These are phyloP conservation scores for Rutstroemia sp. DNA, from an alignment of 2,329 filamentous ascomycete species.

Conservation along the genomic window DNA sequence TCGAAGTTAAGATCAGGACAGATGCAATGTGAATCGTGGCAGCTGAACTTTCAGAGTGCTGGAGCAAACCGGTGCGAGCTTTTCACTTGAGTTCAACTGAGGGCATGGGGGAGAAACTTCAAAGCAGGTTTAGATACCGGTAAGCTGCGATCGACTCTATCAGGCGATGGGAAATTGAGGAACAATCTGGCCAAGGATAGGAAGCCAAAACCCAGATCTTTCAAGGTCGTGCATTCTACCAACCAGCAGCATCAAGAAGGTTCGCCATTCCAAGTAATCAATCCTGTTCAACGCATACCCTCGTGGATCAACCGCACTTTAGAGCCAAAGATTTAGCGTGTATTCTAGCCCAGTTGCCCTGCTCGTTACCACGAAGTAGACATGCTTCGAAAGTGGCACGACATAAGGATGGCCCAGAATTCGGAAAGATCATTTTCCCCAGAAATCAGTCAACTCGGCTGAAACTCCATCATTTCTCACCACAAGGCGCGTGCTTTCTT, in stretches of 20 bases:
- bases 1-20: conserved; percentile 40
- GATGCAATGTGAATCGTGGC: conserved; percentile 77
- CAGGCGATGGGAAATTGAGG: no score
- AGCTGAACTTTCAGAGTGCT: conserved; percentile 89
- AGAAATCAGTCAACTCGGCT: neutral
- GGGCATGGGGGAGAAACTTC: conserved; percentile 80
- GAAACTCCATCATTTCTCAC: neutral
- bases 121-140: conserved; percentile 64
- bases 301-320: no score
- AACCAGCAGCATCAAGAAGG: no score
- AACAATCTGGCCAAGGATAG: no score
- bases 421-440: neutral
- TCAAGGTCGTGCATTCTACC: no score
- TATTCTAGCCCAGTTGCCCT: neutral
- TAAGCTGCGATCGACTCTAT: conserved; percentile 32
- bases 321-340: no score
- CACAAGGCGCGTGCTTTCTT: neutral
- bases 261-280: no score
- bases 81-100: conserved; percentile 75
- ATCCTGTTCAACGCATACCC: no score
- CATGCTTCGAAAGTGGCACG: neutral
- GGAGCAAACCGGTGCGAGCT: conserved; percentile 63
- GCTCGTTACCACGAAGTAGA: neutral
- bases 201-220: no score
- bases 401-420: neutral